phyloP scores from a whole-genome alignment of 768 basidiomycete genomes.

The Leccinum variicolor region DNA sequence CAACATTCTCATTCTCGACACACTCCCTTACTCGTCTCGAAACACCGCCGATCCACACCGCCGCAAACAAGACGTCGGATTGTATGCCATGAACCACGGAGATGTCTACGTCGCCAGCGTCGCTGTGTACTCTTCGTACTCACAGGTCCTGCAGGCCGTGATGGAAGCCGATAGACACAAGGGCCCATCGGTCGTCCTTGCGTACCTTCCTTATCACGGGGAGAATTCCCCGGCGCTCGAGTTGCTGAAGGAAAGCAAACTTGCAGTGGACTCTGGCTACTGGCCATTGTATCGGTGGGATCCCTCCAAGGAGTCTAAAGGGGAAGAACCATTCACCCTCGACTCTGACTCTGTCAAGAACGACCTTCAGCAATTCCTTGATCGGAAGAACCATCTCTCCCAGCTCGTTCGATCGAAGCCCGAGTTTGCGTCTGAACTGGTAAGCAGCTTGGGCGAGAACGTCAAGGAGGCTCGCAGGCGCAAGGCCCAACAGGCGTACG shows the following conservation, averaged over 20 bases:
- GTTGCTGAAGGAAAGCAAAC: conserved; percentile 95
- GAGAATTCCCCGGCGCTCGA: conserved; percentile 81
- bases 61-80: conserved; percentile 87
- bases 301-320: conserved; percentile 71
- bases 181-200: conserved; percentile 90
- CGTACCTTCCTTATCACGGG: conserved; percentile 85
- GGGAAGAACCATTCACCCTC: conserved; percentile 84
- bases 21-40: conserved; percentile 80
- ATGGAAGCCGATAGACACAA: conserved; percentile 87
- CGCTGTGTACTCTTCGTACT: conserved; percentile 94
- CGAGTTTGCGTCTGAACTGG: conserved; percentile 75
- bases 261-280: conserved; percentile 93
- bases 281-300: conserved; percentile 99
- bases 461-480: conserved; percentile 80
- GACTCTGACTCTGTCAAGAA: conserved; percentile 94
- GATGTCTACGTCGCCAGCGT: conserved; percentile 95
- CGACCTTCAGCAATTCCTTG: conserved; percentile 90
- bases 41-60: conserved; percentile 65
- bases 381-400: conserved; percentile 94
- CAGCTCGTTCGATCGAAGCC: conserved; percentile 85
- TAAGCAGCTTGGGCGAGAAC: conserved; percentile 79
- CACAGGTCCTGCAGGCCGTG: conserved; percentile 88
- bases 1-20: conserved; percentile 95
- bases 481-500: conserved; percentile 80
- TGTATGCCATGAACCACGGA: conserved; percentile 99